A percentile compares a stretch with the other conserved stretches of the same genome.
Conservation (phyloP, 306 rosid genomes). For the Medicago arabica region DNA sequence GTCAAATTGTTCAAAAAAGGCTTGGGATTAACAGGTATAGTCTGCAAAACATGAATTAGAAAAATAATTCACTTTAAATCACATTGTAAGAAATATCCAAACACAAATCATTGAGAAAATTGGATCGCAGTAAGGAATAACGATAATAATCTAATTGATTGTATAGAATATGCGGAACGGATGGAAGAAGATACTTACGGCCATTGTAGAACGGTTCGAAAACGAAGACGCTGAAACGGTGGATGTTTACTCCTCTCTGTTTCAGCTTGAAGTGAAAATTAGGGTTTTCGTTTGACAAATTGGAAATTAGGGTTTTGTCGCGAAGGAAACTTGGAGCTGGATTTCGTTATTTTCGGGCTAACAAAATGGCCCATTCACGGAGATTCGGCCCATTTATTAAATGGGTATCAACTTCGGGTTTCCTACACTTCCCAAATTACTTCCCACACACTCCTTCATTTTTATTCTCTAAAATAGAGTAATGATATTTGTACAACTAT, state of each 20-base stretch:
- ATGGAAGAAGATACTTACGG: conserved; percentile 33
- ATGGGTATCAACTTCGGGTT: background rate
- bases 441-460: no score
- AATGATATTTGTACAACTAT: no score
- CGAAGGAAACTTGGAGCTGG: background rate
- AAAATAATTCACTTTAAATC: conserved; percentile 9
- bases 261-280: background rate
- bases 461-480: no score
- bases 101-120: background rate
- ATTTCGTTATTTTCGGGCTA: background rate
- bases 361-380: background rate
- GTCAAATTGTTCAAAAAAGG: conserved; percentile 69
- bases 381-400: background rate
- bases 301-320: conserved; percentile 35
- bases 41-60: conserved; percentile 44
- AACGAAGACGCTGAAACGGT: background rate
- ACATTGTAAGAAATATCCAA: background rate
- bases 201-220: conserved; percentile 34
- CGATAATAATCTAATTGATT: background rate
- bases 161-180: background rate
- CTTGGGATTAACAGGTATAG: conserved; percentile 63
- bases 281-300: conserved; percentile 30
- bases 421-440: background rate
- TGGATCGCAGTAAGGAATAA: background rate
- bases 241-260: background rate